A percentile compares a stretch with the other conserved stretches of the same genome.
Conservation (phyloP, 805 yeast genomes). For the Sugiyamaella valdiviana region DNA sequence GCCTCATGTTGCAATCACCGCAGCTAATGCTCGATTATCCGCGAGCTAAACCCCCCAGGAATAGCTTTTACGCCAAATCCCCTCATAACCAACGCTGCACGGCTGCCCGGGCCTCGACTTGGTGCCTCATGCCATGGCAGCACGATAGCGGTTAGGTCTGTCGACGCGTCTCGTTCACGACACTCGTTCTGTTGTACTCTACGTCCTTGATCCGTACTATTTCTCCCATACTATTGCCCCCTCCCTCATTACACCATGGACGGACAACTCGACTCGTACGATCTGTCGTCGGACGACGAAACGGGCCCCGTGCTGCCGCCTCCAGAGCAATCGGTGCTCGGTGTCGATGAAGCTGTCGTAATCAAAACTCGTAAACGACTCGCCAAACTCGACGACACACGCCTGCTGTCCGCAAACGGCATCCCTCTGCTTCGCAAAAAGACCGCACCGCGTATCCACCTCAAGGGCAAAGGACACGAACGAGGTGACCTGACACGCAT, state of each 20-base stretch:
- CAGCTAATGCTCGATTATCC: too few species aligned
- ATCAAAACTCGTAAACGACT: slow-evolving; percentile 26
- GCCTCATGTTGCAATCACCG: too few species aligned
- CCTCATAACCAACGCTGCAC: too few species aligned
- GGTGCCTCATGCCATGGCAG: too few species aligned
- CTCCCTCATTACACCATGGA: too few species aligned
- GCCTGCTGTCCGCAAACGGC: slow-evolving; percentile 50
- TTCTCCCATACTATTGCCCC: too few species aligned
- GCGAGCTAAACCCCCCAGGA: too few species aligned
- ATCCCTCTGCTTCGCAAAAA: slow-evolving; percentile 43
- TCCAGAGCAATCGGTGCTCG: slow-evolving; percentile 7
- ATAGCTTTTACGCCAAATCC: too few species aligned
- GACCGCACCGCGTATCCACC: slow-evolving; percentile 23
- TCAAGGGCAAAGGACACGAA: slow-evolving; percentile 41
- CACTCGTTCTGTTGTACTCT: too few species aligned
- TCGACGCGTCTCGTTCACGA: too few species aligned
- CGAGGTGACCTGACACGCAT: slow-evolving; percentile 44
- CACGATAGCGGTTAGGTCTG: too few species aligned
- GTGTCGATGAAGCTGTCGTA: slow-evolving; percentile 26
- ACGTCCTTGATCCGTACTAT: neutral
- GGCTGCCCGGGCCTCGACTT: too few species aligned
- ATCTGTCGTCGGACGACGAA: neutral
- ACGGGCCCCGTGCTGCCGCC: neutral
- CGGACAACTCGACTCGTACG: slow-evolving; percentile 1
- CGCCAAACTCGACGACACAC: slow-evolving; percentile 48